These are phyloP conservation scores for Kodamaea restingae DNA, from an alignment of 805 yeast species.

Conservation along the genomic window DNA sequence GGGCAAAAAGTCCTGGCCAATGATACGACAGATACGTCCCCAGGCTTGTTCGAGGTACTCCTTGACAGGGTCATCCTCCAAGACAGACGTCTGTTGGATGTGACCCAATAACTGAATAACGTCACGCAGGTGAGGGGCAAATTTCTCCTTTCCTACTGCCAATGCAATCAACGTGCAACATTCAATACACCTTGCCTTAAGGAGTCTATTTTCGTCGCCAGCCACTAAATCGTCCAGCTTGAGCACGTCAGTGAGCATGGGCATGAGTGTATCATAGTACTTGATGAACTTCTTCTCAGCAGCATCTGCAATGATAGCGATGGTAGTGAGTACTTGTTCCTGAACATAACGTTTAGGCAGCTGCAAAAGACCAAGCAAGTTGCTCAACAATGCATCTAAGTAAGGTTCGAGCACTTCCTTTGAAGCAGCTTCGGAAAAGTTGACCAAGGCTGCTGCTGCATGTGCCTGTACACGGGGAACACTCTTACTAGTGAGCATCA, in stretches of 20 bases:
- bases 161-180: conserved; percentile 91
- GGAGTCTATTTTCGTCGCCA: conserved; percentile 69
- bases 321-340: conserved; percentile 94
- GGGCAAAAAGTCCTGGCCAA: conserved; percentile 84
- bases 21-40: conserved; percentile 86
- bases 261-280: conserved; percentile 94
- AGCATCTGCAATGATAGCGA: conserved; percentile 96
- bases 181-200: conserved; percentile 92
- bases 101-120: conserved; percentile 66
- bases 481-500: conserved; percentile 66
- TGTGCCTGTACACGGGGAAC: conserved; percentile 95
- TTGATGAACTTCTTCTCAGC: conserved; percentile 84
- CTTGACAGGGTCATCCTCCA: conserved; percentile 83
- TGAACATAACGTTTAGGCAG: conserved; percentile 91
- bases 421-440: conserved; percentile 88
- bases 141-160: conserved; percentile 92
- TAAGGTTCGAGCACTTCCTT: conserved; percentile 90
- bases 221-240: conserved; percentile 52
- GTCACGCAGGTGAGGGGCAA: conserved; percentile 68
- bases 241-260: conserved; percentile 74
- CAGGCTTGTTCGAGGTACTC: conserved; percentile 90
- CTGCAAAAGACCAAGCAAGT: conserved; percentile 70
- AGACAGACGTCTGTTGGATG: conserved; percentile 58
- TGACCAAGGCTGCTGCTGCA: conserved; percentile 97
- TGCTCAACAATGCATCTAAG: conserved; percentile 72